Evolutionary conservation across 1,284 basidiomycete species (phyloP).

Genomic region (Sanghuangporus weigelae): DNA sequence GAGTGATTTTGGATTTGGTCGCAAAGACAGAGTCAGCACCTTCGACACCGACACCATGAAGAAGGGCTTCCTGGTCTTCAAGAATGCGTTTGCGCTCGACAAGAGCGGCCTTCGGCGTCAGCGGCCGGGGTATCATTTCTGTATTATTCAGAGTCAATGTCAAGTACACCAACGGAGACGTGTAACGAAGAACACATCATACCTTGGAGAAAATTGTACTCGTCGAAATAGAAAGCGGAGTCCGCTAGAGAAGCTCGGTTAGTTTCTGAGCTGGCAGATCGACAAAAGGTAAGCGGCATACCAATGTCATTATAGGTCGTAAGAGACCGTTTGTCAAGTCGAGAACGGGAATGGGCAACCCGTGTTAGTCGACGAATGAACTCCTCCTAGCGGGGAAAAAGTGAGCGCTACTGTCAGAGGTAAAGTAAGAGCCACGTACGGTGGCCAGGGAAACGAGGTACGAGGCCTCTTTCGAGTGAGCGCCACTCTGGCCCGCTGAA

Average conservation of each 20-base stretch:
- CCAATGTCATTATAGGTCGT: conserved; percentile 69
- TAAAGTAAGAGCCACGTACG: conserved; percentile 35
- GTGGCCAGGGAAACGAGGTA: conserved; percentile 68
- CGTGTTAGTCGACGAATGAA: conserved; percentile 65
- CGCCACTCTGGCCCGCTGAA: conserved; percentile 48
- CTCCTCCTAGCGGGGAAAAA: conserved; percentile 50
- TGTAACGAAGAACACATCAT: conserved; percentile 15
- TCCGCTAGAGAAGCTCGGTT: conserved; percentile 35
- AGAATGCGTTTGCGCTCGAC: conserved; percentile 44
- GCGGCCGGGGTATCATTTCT: conserved; percentile 66
- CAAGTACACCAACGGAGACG: neutral
- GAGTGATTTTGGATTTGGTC: conserved; percentile 36
- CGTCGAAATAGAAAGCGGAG: conserved; percentile 52
- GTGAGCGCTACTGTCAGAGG: conserved; percentile 5
- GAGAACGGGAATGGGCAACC: conserved; percentile 54
- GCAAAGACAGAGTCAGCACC: conserved; percentile 53
- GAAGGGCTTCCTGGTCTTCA: conserved; percentile 2
- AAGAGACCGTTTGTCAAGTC: conserved; percentile 41
- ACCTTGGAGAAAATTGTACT: conserved; percentile 69
- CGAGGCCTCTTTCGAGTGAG: conserved; percentile 68
- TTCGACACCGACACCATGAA: conserved; percentile 26
- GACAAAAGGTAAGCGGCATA: conserved; percentile 29
- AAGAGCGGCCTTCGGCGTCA: conserved; percentile 54
- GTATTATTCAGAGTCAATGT: conserved; percentile 10
- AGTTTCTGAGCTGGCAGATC: conserved; percentile 7